A percentile compares a stretch with the other conserved stretches of the same genome.
phyloP scores from a whole-genome alignment of 805 yeast species.

The Torulaspora gathmanii region DNA sequence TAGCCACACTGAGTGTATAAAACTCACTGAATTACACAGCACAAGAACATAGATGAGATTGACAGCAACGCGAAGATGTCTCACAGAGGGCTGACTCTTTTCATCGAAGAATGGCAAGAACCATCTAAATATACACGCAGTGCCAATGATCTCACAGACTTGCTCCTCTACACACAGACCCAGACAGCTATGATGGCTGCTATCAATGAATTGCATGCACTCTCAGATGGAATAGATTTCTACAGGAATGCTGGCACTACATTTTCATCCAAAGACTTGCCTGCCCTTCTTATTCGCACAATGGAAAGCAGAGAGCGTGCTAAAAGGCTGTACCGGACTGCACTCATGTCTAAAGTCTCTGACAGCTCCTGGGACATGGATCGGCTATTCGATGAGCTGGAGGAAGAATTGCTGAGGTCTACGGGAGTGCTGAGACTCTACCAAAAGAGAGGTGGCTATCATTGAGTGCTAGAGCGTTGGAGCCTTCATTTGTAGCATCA shows the following conservation, averaged over 20 bases:
- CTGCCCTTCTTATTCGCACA: conserved; percentile 15
- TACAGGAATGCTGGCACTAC: conserved; percentile 3
- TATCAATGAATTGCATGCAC: conserved; percentile 14
- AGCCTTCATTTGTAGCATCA: no score
- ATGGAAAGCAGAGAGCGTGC: conserved; percentile 22
- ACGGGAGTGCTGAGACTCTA: conserved; percentile 17
- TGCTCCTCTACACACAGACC: conserved; percentile 10
- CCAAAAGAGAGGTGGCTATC: conserved; percentile 18
- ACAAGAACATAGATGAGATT: not conserved
- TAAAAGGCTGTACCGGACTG: conserved; percentile 19
- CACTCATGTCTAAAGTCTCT: conserved; percentile 12
- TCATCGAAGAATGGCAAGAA: not conserved
- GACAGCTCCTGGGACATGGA: conserved; percentile 16
- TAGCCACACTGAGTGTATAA: not conserved
- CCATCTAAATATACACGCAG: not conserved
- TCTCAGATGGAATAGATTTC: conserved; percentile 15
- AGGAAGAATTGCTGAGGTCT: conserved; percentile 16
- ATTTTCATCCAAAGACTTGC: conserved; percentile 8
- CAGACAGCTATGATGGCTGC: conserved; percentile 10
- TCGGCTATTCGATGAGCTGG: conserved; percentile 13
- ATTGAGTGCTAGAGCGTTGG: conserved; percentile 1
- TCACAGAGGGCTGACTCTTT: not conserved
- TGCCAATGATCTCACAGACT: conserved; percentile 5
- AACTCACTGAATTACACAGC: not conserved
- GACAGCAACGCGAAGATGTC: not conserved